Evolutionary conservation across 2,329 filamentous ascomycete species (phyloP).

Genomic region (Xylaria sp.): DNA sequence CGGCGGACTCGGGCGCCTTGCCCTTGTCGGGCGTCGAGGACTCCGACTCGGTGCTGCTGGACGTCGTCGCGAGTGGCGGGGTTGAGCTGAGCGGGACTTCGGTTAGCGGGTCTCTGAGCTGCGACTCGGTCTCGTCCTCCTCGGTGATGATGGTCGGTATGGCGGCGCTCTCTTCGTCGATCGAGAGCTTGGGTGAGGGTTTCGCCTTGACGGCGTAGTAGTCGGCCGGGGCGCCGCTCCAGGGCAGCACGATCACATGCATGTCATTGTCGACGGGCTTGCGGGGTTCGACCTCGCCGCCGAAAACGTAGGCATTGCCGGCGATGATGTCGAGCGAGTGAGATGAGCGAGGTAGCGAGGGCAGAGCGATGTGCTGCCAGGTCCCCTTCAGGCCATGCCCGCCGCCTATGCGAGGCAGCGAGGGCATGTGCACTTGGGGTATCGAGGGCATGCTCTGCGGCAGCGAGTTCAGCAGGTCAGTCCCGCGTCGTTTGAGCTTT

Average conservation of each 20-base stretch:
- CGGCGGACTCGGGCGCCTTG: conserved; percentile 42
- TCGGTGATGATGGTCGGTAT: conserved; percentile 32
- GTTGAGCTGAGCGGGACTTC: conserved; percentile 49
- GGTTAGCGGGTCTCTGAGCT: conserved; percentile 47
- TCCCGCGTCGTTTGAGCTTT: conserved; percentile 60
- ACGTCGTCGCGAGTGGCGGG: conserved; percentile 29
- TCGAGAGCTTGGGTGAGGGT: conserved; percentile 39
- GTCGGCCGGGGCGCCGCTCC: conserved; percentile 62
- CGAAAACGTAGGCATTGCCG: conserved; percentile 70
- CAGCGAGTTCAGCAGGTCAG: conserved; percentile 57
- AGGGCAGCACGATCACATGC: conserved; percentile 67
- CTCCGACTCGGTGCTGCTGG: background rate
- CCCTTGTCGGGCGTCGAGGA: conserved; percentile 27
- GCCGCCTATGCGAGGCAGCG: conserved; percentile 19
- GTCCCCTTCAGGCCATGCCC: conserved; percentile 56
- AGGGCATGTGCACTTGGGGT: conserved; percentile 29
- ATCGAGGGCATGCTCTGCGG: conserved; percentile 45
- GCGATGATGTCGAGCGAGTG: conserved; percentile 69
- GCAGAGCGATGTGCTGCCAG: conserved; percentile 63
- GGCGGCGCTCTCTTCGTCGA: conserved; percentile 23
- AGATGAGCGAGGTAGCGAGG: conserved; percentile 71
- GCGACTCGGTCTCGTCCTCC: conserved; percentile 37
- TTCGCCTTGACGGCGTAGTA: conserved; percentile 62
- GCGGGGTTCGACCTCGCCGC: conserved; percentile 71
- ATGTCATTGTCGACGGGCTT: conserved; percentile 75